Evolutionary conservation across 1,284 basidiomycete genomes (phyloP), one percentile per base, ranked within the genome.

Genomic region (Rhizoctonia solani): DNA sequence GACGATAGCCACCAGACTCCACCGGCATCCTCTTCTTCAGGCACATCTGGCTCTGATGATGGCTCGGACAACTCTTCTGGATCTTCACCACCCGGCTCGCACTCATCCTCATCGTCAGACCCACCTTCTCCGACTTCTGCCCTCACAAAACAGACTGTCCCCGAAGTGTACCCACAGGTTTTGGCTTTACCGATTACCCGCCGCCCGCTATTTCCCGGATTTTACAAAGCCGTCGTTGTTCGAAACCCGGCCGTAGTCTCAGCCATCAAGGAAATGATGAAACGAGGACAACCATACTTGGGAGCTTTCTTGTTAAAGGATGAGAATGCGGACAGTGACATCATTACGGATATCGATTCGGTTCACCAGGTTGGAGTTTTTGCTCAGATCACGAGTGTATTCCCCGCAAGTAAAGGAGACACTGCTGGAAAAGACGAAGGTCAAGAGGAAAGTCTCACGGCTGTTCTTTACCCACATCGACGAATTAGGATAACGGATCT

Each of bases 271-370:
- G 95, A 98, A 75, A 92, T 96, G 83, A 92, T 98, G 85, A 89
- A 91, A 74, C 92, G 94, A 58, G 95, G 96, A 1, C 96, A 98
- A 78, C 95, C 95, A 0, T 99, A 99, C 78, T 87, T 99, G 69
- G 96, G 97, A 68, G 97, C 96, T 25, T 99, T 99, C 82, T 79
- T 99, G 46, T 87, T 98, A 74, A 98, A 98, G 81, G 95, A 98
- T 76, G 92, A 95, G 72, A 87, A 94, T 72, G 84, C 89, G 67
- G 96, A 99, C 77, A 90, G 89, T 73, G 97, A 99, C 77, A 86
- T 96, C 68, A 97, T 98, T 74, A 91, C 90, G 70, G 89, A 91
- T 74, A 78, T 93, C 58, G 85, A 92, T 77, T 88, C 93, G 69
- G 94, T 99, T 1, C 93, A 98, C 78, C 85, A 87, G 2, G 93